A percentile compares a stretch with the other conserved stretches of the same genome.
Evolutionary conservation across 805 yeast genomes (phyloP).

Genomic region (Clavispora vitiphila): DNA sequence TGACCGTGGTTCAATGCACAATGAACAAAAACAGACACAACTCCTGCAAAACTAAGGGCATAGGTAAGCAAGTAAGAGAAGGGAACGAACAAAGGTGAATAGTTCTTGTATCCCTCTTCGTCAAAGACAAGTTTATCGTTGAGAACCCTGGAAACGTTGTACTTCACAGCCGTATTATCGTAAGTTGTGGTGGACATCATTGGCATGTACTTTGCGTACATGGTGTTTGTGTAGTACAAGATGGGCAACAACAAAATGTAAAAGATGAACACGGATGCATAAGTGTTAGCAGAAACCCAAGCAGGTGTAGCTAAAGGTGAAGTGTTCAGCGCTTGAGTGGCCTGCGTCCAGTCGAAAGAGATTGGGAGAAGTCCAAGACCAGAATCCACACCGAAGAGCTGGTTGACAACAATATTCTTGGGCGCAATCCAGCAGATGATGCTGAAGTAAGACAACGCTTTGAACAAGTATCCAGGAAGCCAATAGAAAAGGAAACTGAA

Average conservation of each 20-base stretch:
- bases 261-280: constrained; percentile 13
- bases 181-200: constrained; percentile 17
- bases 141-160: constrained; percentile 16
- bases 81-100: constrained; percentile 18
- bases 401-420: constrained; percentile 8
- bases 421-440: constrained; percentile 13
- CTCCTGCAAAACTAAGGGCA: constrained; percentile 19
- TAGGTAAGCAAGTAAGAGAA: constrained; percentile 17
- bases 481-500: constrained; percentile 11
- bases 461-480: constrained; percentile 9
- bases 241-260: constrained; percentile 13
- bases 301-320: constrained; percentile 18
- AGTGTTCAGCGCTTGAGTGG: constrained; percentile 15
- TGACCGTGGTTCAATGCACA: constrained; percentile 17
- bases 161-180: constrained; percentile 15
- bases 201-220: constrained; percentile 21
- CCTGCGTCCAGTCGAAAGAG: constrained; percentile 15
- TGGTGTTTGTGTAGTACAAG: constrained; percentile 18
- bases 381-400: constrained; percentile 8
- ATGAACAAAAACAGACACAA: constrained; percentile 17
- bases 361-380: constrained; percentile 13
- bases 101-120: constrained; percentile 13
- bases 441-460: constrained; percentile 9
- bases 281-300: constrained; percentile 15
- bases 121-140: constrained; percentile 11